Percentiles rank a stretch among this genome's conserved stretches.
phyloP scores from a whole-genome alignment of 140 eudicot genomes.

The Anethum foeniculum region DNA sequence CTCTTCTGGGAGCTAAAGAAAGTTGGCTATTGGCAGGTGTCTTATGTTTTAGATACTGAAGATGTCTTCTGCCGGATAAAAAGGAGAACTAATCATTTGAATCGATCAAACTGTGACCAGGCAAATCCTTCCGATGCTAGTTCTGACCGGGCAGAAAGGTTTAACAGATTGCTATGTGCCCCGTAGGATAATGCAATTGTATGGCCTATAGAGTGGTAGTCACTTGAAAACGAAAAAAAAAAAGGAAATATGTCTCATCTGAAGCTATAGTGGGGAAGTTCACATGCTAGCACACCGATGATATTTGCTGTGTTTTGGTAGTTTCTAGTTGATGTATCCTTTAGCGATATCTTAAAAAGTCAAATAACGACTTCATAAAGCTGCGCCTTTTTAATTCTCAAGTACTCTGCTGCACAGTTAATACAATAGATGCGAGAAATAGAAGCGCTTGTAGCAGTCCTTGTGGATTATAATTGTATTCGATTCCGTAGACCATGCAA shows the following conservation, averaged over 20 bases:
- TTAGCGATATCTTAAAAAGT: background rate
- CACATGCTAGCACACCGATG: background rate
- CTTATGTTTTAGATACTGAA: constrained; percentile 80
- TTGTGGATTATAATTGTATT: background rate
- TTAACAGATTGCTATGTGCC: constrained; percentile 38
- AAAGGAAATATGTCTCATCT: background rate
- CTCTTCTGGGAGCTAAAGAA: background rate
- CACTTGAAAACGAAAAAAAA: background rate
- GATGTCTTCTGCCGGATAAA: constrained; percentile 53
- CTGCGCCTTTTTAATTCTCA: background rate
- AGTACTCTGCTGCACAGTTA: background rate
- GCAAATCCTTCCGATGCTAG: constrained; percentile 27
- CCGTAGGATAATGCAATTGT: constrained; percentile 17
- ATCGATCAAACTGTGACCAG: constrained; percentile 23
- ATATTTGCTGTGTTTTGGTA: background rate
- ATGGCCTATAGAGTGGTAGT: background rate
- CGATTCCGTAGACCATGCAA: background rate
- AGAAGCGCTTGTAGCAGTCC: background rate
- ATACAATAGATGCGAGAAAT: background rate
- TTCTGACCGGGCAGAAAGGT: constrained; percentile 28
- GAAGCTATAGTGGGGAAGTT: constrained; percentile 1
- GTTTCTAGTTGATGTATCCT: constrained; percentile 5
- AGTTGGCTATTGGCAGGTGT: constrained; percentile 36
- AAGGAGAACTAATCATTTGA: constrained; percentile 21
- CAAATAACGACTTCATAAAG: background rate